phyloP scores from a whole-genome alignment of 2,329 filamentous ascomycete species.

The Cadophora luteo-olivacea region DNA sequence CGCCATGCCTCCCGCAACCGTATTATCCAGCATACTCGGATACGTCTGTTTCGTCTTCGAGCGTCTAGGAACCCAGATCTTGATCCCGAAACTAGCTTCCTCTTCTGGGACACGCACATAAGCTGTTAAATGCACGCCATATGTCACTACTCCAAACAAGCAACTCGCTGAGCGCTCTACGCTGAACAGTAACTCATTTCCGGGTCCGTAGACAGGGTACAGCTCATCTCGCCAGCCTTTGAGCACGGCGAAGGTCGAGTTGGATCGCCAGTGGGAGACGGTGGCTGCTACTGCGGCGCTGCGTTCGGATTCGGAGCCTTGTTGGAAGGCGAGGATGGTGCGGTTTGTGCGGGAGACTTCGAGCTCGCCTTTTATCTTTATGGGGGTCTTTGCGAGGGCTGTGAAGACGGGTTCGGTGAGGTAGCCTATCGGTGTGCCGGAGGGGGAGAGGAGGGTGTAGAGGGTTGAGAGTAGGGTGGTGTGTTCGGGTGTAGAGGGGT shows the following conservation, averaged over 20 bases:
- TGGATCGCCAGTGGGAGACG: slow-evolving; percentile 70
- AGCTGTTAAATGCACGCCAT: slow-evolving; percentile 82
- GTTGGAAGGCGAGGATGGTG: slow-evolving; percentile 68
- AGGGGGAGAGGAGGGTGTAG: slow-evolving; percentile 68
- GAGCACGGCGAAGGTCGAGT: slow-evolving; percentile 75
- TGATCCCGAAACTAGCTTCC: slow-evolving; percentile 60
- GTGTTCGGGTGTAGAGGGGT: slow-evolving; percentile 62
- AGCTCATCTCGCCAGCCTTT: slow-evolving; percentile 81
- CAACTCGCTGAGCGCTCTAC: slow-evolving; percentile 79
- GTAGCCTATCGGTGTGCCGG: slow-evolving; percentile 71
- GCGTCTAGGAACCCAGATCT: slow-evolving; percentile 84
- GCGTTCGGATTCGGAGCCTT: slow-evolving; percentile 66
- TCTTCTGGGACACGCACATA: slow-evolving; percentile 61
- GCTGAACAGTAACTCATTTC: slow-evolving; percentile 69
- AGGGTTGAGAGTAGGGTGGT: slow-evolving; percentile 63
- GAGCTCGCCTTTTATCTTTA: slow-evolving; percentile 62
- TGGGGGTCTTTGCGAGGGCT: slow-evolving; percentile 56
- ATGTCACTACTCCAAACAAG: slow-evolving; percentile 77
- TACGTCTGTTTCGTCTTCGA: slow-evolving; percentile 84
- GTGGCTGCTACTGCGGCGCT: slow-evolving; percentile 63
- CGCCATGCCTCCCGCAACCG: slow-evolving; percentile 83
- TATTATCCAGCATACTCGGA: slow-evolving; percentile 91
- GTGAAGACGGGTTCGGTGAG: slow-evolving; percentile 58
- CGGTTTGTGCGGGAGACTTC: slow-evolving; percentile 63
- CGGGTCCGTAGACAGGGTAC: slow-evolving; percentile 76